A percentile compares a stretch with the other conserved stretches of the same genome.
Conservation (phyloP, 192 early-diverging fungal genomes). For the Jimgerdemannia lactiflua region DNA sequence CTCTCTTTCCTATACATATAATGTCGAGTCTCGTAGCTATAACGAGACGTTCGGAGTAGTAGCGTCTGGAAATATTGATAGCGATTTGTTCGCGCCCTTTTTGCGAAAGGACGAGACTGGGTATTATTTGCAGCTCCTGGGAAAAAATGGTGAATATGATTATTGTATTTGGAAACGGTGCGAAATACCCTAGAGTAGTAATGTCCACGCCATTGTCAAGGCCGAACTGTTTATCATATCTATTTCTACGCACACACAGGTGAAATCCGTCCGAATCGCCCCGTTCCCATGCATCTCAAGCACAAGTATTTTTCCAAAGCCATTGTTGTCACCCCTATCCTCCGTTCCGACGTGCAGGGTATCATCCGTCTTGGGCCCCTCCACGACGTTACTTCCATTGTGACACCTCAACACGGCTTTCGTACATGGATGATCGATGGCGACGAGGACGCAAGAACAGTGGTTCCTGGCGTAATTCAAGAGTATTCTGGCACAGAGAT, state of each 20-base stretch:
- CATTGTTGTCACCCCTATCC: neutral
- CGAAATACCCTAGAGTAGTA: neutral
- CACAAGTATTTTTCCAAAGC: slow-evolving; percentile 11
- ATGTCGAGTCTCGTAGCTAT: neutral
- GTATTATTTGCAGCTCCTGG: neutral
- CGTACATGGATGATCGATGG: neutral
- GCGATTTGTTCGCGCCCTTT: neutral
- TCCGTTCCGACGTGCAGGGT: neutral
- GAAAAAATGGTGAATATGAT: neutral
- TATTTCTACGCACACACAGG: slow-evolving; percentile 13
- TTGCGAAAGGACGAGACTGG: neutral
- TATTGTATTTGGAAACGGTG: neutral
- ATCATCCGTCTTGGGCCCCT: neutral
- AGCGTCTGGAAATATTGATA: neutral
- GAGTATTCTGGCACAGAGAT: neutral
- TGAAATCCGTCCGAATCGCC: slow-evolving; percentile 21
- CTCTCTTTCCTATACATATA: neutral
- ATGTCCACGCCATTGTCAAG: neutral
- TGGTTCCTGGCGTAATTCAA: neutral
- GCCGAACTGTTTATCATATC: neutral
- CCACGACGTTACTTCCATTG: neutral
- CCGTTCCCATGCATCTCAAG: slow-evolving; percentile 19
- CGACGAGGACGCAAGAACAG: neutral
- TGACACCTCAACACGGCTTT: neutral
- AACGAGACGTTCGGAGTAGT: too few relatives aligned